Evolutionary conservation across 228 moss, liverwort and hornwort species (phyloP), one percentile per base, ranked within the genome.

Genomic region (Sphagnum fallax): DNA sequence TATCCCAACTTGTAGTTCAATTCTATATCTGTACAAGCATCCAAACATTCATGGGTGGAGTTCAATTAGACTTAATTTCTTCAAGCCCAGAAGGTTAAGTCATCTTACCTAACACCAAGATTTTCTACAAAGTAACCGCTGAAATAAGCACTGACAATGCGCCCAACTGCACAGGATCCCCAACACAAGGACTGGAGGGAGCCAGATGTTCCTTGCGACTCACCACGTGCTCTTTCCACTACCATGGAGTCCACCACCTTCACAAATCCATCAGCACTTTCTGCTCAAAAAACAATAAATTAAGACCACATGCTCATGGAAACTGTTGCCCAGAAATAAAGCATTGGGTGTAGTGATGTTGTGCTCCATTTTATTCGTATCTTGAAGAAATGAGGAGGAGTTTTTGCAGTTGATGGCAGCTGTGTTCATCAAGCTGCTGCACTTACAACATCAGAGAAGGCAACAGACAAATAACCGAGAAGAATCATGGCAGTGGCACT

Each of bases 371-470:
- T 8, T 8, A 2, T 55, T 55, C 32, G 2, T 32, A 32, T 32
- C 32, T 32, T 32, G 32, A 32, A 32, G 55, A 55, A 55, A 55
- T 55, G 9, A 55, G 55, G 55, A 55, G 55, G 12, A 2, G 32
- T 32, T 32, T 32, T 32, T 55, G 55, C 9, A 12, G 55, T 55
- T 12, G 55, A 8, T 55, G 55, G 55, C 8, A 8, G 55, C 55
- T 12, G 12, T 8, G 55, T 55, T 12, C 55, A 55, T 55, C 55
- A 55, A 55, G 8, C 55, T 55, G 8, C 55, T 55, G 72, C 74
- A 87, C 91, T 88, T 94, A 94, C 98, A 77, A 98, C 98, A 85
- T 98, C 98, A 73, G 98, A 86, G 86, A 98, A 98, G 75, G 98
- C 98, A 78, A 98, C 94, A 50, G 98, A 98, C 72, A 98, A 80